Conservation (phyloP, 345 rosid genomes). For the Salix arbutifolia region DNA sequence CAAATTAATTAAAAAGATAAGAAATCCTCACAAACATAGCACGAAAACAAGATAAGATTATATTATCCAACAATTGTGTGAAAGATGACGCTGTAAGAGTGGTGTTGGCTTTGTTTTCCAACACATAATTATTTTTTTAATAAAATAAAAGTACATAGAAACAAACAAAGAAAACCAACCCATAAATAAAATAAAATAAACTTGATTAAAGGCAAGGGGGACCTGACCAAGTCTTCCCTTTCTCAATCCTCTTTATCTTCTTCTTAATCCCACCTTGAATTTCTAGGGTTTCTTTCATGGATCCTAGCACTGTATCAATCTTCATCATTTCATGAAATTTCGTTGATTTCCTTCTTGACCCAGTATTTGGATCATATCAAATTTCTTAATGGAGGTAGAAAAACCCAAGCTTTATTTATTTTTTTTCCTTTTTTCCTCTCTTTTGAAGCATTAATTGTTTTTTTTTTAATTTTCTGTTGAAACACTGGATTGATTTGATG, state of each 20-base stretch:
- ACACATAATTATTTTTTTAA: constrained; percentile 8
- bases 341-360: constrained; percentile 29
- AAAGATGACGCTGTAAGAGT: neutral
- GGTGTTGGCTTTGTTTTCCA: constrained; percentile 13
- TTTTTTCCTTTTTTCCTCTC: neutral
- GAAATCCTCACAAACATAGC: too few relatives aligned
- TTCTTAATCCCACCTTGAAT: constrained; percentile 21
- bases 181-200: neutral
- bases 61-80: neutral
- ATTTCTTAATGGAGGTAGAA: constrained; percentile 41
- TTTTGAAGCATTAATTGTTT: neutral
- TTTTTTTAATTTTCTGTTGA: neutral
- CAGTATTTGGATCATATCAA: constrained; percentile 28
- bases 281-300: constrained; percentile 39
- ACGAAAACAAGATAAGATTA: neutral
- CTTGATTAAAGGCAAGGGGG: constrained; percentile 17
- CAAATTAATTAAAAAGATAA: too few relatives aligned
- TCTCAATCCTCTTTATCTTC: constrained; percentile 1
- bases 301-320: constrained; percentile 14
- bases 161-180: constrained; percentile 10
- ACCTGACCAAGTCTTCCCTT: constrained; percentile 11
- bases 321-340: constrained; percentile 19
- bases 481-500: neutral
- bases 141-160: neutral
- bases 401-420: neutral